phyloP scores from a whole-genome alignment of 805 yeast species.

The Kodamaea hsintzibuensis region DNA sequence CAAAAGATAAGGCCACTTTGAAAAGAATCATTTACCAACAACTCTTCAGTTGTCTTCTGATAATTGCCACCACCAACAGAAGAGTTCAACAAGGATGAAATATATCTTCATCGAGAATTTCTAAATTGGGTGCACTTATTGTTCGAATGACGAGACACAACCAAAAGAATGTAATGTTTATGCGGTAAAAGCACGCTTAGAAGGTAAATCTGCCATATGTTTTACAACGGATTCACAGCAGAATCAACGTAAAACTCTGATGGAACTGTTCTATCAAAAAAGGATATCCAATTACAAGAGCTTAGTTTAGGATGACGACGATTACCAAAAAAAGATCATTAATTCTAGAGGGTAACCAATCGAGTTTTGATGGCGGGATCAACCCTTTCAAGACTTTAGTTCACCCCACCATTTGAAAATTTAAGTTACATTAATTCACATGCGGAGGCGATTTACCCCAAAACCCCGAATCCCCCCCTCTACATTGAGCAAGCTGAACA shows the following conservation, averaged over 20 bases:
- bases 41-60: background rate
- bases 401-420: background rate
- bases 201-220: background rate
- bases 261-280: background rate
- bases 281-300: background rate
- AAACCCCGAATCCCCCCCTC: background rate
- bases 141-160: background rate
- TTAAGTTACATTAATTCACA: background rate
- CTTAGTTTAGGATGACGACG: background rate
- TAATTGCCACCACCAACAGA: background rate
- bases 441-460: background rate
- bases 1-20: background rate
- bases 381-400: background rate
- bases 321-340: background rate
- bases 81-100: no score
- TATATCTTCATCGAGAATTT: background rate
- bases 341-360: background rate
- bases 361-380: background rate
- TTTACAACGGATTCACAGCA: background rate
- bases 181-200: background rate
- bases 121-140: background rate
- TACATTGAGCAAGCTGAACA: background rate
- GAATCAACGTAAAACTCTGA: background rate
- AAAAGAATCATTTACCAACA: background rate
- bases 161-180: background rate